phyloP scores from a whole-genome alignment of 495 filamentous ascomycete genomes.

The Aspergillus bridgeri region DNA sequence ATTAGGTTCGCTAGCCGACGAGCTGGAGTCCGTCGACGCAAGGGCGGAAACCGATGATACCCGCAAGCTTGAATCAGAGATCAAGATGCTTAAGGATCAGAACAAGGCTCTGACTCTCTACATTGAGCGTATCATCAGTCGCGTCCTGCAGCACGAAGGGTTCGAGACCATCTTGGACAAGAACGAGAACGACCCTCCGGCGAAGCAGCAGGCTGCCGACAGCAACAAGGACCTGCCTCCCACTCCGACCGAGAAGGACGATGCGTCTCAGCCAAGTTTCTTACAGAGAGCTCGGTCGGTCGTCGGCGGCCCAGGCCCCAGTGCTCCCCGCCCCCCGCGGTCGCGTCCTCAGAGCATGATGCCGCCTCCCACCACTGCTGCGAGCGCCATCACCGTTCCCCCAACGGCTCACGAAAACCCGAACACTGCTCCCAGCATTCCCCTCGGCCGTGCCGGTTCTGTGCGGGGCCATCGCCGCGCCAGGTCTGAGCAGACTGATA shows the following conservation, averaged over 20 bases:
- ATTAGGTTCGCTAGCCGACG: conserved; percentile 75
- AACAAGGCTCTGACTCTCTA: conserved; percentile 96
- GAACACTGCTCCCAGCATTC: conserved; percentile 79
- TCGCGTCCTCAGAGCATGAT: conserved; percentile 63
- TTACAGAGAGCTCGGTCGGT: conserved; percentile 82
- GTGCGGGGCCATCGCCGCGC: conserved; percentile 58
- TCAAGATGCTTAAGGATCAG: conserved; percentile 81
- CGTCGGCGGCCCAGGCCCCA: conserved; percentile 33
- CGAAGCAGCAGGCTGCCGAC: conserved; percentile 16
- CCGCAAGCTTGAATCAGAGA: conserved; percentile 71
- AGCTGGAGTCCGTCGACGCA: conserved; percentile 65
- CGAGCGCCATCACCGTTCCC: conserved; percentile 31
- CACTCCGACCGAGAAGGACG: conserved; percentile 64
- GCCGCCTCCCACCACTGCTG: conserved; percentile 42
- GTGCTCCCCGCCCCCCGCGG: conserved; percentile 42
- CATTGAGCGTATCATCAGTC: conserved; percentile 97
- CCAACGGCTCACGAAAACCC: conserved; percentile 62
- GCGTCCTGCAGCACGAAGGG: conserved; percentile 87
- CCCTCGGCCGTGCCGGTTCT: conserved; percentile 64
- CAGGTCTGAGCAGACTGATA: conserved; percentile 66
- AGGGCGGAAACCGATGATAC: conserved; percentile 55
- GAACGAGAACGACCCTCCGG: conserved; percentile 56
- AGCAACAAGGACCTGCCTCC: conserved; percentile 84
- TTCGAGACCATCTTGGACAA: conserved; percentile 80
- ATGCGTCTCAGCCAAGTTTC: conserved; percentile 49